Evolutionary conservation across 345 rosid species (phyloP).

Genomic region (Salix brachista): DNA sequence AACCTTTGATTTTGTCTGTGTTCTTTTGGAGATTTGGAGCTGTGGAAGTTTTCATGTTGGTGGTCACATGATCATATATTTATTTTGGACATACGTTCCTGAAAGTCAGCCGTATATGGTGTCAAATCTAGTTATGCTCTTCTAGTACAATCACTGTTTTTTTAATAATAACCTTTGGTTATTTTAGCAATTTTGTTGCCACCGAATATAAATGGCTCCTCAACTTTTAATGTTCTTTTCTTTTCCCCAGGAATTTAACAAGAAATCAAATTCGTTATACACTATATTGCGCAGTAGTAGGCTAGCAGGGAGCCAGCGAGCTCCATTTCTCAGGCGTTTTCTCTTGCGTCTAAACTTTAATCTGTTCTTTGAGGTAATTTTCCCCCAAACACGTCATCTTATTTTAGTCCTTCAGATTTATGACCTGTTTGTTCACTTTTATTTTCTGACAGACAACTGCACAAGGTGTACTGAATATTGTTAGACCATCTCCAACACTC

Average conservation of each 20-base stretch:
- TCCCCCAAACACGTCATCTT: background rate
- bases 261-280: slow-evolving; percentile 87
- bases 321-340: slow-evolving; percentile 89
- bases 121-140: background rate
- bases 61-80: too few species aligned
- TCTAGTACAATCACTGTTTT: background rate
- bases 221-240: slow-evolving; percentile 8
- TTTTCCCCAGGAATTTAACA: slow-evolving; percentile 73
- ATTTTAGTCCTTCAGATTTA: background rate
- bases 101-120: too few species aligned
- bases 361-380: slow-evolving; percentile 79
- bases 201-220: background rate
- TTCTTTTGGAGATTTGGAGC: too few species aligned
- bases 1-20: too few species aligned
- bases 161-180: background rate
- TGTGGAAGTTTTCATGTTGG: too few species aligned
- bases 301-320: slow-evolving; percentile 94
- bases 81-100: too few species aligned
- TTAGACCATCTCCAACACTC: slow-evolving; percentile 68
- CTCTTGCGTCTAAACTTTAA: slow-evolving; percentile 87
- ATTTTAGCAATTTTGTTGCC: background rate
- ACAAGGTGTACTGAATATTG: slow-evolving; percentile 74
- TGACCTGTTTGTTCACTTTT: slow-evolving; percentile 1
- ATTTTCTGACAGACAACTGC: slow-evolving; percentile 63
- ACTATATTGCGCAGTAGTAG: slow-evolving; percentile 88